A percentile compares a stretch with the other conserved stretches of the same genome.
These are phyloP conservation scores for Nepenthes alata DNA, from an alignment of 179 eudicot genomes.

Conservation along the genomic window DNA sequence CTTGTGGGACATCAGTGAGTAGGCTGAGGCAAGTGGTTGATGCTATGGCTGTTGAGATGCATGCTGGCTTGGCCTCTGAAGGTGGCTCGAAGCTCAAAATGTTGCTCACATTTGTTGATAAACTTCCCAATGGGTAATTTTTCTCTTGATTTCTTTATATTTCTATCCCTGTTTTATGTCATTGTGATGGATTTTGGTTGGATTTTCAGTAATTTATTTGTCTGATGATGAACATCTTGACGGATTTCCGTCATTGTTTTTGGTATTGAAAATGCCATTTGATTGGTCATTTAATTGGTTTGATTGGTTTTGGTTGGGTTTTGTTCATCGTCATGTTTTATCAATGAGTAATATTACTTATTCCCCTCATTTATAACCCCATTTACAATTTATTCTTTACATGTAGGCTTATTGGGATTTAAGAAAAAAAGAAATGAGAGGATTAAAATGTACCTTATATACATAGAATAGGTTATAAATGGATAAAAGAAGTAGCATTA, in stretches of 20 bases:
- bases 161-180: background rate
- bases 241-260: background rate
- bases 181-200: background rate
- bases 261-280: background rate
- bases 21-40: conserved; percentile 79
- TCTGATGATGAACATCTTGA: background rate
- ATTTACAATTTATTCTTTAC: no score
- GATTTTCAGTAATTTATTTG: background rate
- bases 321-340: background rate
- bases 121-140: conserved; percentile 67
- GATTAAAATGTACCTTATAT: no score
- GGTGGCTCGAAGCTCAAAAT: conserved; percentile 94
- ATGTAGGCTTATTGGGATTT: no score
- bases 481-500: no score
- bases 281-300: background rate
- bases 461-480: no score
- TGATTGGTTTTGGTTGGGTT: background rate
- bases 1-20: conserved; percentile 46
- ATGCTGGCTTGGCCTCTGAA: conserved; percentile 92
- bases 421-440: no score
- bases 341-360: no score
- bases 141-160: background rate
- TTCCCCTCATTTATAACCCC: no score
- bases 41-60: conserved; percentile 99
- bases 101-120: conserved; percentile 77